phyloP scores from a whole-genome alignment of 1,139 yeast species.

The Nakaseomyces kungkrabaensis region DNA sequence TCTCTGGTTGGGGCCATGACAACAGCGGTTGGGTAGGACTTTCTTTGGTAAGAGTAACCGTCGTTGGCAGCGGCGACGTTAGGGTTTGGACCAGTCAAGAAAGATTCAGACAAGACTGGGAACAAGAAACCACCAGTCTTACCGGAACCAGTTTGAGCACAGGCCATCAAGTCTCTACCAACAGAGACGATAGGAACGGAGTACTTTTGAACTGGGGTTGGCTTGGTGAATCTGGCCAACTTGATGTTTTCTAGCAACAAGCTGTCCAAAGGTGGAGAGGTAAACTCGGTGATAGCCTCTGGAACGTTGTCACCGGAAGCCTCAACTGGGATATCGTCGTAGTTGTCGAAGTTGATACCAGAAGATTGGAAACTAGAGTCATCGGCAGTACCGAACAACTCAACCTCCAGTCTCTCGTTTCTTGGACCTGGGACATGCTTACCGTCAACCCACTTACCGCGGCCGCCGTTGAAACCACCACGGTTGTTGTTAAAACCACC shows the following conservation, averaged over 20 bases:
- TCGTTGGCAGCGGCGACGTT: conserved; percentile 43
- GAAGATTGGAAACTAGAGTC: conserved; percentile 80
- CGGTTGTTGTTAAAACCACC: conserved; percentile 18
- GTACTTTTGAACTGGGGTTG: conserved; percentile 98
- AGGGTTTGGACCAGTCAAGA: conserved; percentile 77
- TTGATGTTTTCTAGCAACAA: conserved; percentile 80
- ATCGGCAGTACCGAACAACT: conserved; percentile 80
- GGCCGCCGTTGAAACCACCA: conserved; percentile 26
- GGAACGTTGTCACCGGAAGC: conserved; percentile 95
- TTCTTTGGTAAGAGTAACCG: conserved; percentile 49
- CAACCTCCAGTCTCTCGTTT: conserved; percentile 62
- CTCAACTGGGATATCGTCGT: conserved; percentile 97
- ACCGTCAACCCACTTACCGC: conserved; percentile 69
- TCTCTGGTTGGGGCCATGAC: conserved; percentile 98
- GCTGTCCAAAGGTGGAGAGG: conserved; percentile 84
- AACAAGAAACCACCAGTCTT: conserved; percentile 98
- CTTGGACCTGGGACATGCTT: conserved; percentile 75
- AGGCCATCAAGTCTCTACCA: conserved; percentile 98
- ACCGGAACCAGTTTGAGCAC: conserved; percentile 99
- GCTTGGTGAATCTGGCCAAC: conserved; percentile 83
- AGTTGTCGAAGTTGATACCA: conserved; percentile 96
- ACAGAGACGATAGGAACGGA: conserved; percentile 93
- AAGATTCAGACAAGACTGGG: conserved; percentile 93
- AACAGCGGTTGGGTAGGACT: conserved; percentile 89
- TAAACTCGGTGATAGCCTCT: conserved; percentile 80